Evolutionary conservation across 345 rosid genomes (phyloP).

Genomic region (Pelargonium nanum): DNA sequence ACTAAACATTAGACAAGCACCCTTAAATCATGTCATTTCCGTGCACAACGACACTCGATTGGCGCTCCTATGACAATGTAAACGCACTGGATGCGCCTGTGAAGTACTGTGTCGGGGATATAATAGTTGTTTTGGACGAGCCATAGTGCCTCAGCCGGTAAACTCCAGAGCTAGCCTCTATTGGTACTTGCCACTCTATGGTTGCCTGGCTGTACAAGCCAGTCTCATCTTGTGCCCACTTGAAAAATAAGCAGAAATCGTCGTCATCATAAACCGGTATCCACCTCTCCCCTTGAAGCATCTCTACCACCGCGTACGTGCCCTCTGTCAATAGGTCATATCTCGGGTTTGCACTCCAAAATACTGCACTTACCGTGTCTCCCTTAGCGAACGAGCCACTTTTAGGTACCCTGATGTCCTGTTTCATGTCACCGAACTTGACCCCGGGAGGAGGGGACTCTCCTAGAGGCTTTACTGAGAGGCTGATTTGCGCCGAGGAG

Average conservation of each 20-base stretch:
- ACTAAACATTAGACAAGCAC: too few relatives aligned
- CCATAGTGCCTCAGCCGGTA: conserved; percentile 48
- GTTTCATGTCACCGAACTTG: conserved; percentile 38
- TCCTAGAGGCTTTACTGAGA: conserved; percentile 18
- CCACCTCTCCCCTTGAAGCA: conserved; percentile 33
- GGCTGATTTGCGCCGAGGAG: conserved; percentile 27
- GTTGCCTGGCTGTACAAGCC: conserved; percentile 25
- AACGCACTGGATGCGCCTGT: conserved; percentile 44
- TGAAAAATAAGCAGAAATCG: conserved; percentile 39
- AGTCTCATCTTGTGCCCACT: conserved; percentile 28
- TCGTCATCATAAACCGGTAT: conserved; percentile 43
- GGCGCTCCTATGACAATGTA: conserved; percentile 22
- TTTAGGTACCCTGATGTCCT: conserved; percentile 23
- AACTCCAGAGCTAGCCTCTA: conserved; percentile 26
- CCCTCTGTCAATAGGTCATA: conserved; percentile 49
- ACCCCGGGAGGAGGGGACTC: conserved; percentile 32
- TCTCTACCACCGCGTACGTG: conserved; percentile 44
- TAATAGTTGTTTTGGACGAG: conserved; percentile 24
- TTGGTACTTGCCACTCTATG: conserved; percentile 40
- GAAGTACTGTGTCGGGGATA: conserved; percentile 28
- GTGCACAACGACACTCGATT: too few relatives aligned
- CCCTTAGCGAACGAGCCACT: conserved; percentile 30
- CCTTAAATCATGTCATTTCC: too few relatives aligned
- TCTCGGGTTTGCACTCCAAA: conserved; percentile 51
- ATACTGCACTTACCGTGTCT: conserved; percentile 30